Evolutionary conservation across 1,284 basidiomycete species (phyloP).

Genomic region (Ustilago loliicola): DNA sequence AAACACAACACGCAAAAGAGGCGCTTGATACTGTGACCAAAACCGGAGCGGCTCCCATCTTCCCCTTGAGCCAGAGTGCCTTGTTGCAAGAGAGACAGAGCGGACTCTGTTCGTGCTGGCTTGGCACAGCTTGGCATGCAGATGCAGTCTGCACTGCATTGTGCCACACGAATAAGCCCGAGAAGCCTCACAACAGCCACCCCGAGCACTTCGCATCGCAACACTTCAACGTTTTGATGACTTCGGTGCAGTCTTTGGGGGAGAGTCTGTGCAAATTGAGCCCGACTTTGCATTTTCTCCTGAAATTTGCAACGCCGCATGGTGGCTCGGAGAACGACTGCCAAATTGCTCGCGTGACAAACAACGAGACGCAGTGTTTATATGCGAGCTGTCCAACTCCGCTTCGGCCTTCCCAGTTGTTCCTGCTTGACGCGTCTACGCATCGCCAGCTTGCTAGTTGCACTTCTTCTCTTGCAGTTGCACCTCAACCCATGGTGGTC

Average conservation of each 20-base stretch:
- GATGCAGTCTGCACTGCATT: background rate
- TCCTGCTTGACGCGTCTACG: constrained; percentile 7
- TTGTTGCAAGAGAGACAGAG: background rate
- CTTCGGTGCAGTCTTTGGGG: no score
- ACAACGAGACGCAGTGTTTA: background rate
- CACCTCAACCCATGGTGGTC: background rate
- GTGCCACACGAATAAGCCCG: background rate
- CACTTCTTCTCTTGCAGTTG: background rate
- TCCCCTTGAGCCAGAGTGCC: background rate
- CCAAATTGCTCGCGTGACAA: background rate
- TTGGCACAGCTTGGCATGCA: constrained; percentile 4
- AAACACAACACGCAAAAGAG: no score
- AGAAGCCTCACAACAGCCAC: background rate
- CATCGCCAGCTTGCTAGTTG: constrained; percentile 2
- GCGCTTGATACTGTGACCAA: no score
- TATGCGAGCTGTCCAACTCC: constrained; percentile 35
- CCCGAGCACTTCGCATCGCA: background rate
- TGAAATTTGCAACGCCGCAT: background rate
- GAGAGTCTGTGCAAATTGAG: no score
- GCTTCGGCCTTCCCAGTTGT: constrained; percentile 14
- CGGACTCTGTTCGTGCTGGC: background rate
- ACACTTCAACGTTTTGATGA: no score
- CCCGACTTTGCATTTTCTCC: background rate
- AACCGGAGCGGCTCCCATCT: no score
- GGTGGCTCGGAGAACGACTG: constrained; percentile 9